Evolutionary conservation across 257 asterid species (phyloP).

Genomic region (Avicennia marina): DNA sequence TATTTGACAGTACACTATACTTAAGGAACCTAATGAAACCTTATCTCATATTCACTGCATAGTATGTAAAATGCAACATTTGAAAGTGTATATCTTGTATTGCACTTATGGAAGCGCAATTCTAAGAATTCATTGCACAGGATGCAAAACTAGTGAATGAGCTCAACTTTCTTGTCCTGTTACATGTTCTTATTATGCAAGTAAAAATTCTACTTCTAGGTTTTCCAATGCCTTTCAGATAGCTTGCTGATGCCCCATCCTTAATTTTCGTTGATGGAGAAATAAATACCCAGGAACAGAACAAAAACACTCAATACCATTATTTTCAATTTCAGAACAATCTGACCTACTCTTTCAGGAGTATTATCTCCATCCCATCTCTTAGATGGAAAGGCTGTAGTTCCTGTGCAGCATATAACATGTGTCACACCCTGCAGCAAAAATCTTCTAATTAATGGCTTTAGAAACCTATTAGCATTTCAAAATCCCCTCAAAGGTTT

Average conservation of each 20-base stretch:
- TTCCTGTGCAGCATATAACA: constrained; percentile 93
- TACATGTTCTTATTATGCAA: background rate
- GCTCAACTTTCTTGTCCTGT: background rate
- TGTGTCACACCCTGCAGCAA: constrained; percentile 72
- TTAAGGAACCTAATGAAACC: background rate
- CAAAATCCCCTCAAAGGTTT: constrained; percentile 12
- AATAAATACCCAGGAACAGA: background rate
- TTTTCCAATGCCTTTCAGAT: background rate
- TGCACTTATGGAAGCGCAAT: background rate
- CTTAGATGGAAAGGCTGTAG: constrained; percentile 93
- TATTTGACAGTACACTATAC: background rate
- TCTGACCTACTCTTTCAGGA: constrained; percentile 94
- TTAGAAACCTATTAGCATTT: background rate
- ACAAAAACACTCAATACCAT: background rate
- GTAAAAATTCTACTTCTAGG: background rate
- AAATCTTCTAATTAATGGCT: constrained; percentile 5
- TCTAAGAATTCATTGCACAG: background rate
- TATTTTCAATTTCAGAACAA: background rate
- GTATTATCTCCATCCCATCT: constrained; percentile 99
- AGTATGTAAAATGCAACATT: background rate
- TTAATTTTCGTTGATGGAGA: background rate
- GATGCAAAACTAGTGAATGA: background rate
- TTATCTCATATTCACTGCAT: background rate
- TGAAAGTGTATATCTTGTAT: background rate
- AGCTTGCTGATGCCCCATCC: background rate